phyloP scores from a whole-genome alignment of 768 basidiomycete genomes.

The Termitomyces sp. region DNA sequence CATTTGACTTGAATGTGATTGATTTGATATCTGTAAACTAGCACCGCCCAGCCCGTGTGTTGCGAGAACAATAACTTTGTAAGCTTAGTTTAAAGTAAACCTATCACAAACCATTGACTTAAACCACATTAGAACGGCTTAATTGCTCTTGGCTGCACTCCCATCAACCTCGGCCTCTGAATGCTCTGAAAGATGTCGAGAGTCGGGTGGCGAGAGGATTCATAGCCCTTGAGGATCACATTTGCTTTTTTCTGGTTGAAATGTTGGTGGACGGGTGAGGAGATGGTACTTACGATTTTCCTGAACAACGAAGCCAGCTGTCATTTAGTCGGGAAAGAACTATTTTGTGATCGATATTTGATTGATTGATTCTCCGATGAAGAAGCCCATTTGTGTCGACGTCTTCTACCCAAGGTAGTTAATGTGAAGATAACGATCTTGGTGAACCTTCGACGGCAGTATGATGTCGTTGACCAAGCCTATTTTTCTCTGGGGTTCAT shows the following conservation, averaged over 20 bases:
- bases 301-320: too few species aligned
- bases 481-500: too few species aligned
- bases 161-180: conserved; percentile 5
- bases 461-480: too few species aligned
- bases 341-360: not conserved
- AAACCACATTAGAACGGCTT: not conserved
- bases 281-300: not conserved
- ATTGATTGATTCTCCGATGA: not conserved
- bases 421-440: not conserved
- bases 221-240: not conserved
- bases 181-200: not conserved
- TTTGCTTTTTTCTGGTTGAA: not conserved
- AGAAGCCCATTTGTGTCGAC: not conserved
- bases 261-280: not conserved
- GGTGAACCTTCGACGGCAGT: not conserved
- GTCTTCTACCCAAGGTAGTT: not conserved
- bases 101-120: not conserved
- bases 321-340: not conserved
- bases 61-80: conserved; percentile 15
- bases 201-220: not conserved
- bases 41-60: conserved; percentile 14
- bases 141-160: conserved; percentile 4
- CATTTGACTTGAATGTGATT: not conserved
- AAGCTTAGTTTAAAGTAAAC: not conserved
- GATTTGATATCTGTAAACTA: not conserved